Evolutionary conservation across 164 flowering plant species (phyloP).

Genomic region (Chimonanthus praecox): DNA sequence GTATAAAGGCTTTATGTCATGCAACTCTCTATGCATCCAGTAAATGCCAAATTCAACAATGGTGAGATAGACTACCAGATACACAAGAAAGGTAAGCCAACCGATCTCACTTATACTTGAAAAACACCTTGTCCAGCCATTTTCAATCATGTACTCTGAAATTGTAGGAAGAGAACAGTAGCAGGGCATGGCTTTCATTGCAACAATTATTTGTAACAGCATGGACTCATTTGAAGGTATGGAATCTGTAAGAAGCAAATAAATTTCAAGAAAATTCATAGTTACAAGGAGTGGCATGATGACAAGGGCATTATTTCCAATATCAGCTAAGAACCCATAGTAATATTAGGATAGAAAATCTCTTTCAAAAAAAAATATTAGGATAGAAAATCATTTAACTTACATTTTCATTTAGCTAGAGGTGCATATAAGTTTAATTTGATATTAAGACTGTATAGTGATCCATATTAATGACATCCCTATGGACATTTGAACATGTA

Average conservation of each 20-base stretch:
- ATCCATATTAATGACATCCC: neutral
- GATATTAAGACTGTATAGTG: neutral
- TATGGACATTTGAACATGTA: neutral
- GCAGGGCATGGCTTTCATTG: conserved; percentile 99
- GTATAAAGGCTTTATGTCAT: conserved; percentile 91
- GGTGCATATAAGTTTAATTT: neutral
- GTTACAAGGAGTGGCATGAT: neutral
- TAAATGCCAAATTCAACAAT: conserved; percentile 89
- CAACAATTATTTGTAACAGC: conserved; percentile 74
- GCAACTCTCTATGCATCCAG: conserved; percentile 94
- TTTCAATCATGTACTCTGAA: conserved; percentile 84
- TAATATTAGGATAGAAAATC: too few species aligned
- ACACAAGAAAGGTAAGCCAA: conserved; percentile 43
- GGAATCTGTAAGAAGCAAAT: conserved; percentile 51
- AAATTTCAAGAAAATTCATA: neutral
- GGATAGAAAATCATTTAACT: neutral
- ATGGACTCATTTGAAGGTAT: conserved; percentile 81
- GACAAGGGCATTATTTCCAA: neutral
- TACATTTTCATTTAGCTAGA: neutral
- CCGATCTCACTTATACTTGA: conserved; percentile 69
- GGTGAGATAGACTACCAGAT: conserved; percentile 46
- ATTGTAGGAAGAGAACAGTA: conserved; percentile 68
- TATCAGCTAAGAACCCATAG: too few species aligned
- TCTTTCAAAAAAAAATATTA: too few species aligned
- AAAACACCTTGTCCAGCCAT: conserved; percentile 82